Evolutionary conservation across 2,329 filamentous ascomycete species (phyloP).

Genomic region (Fusarium fracticaudum): DNA sequence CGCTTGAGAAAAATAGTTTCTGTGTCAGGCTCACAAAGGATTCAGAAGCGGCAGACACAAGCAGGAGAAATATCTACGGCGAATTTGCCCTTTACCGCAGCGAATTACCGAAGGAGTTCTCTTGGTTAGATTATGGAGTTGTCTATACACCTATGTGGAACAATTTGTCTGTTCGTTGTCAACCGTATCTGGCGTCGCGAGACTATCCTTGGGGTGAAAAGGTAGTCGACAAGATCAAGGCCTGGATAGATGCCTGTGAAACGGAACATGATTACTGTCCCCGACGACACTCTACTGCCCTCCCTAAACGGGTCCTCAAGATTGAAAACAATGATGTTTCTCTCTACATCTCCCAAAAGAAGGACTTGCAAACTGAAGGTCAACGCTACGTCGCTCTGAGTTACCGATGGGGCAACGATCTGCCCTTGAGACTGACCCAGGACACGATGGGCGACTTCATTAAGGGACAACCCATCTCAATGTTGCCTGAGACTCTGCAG

Average conservation of each 20-base stretch:
- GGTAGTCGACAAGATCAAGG: neutral
- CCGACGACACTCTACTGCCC: rapidly evolving
- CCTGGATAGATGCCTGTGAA: neutral
- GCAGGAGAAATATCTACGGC: neutral
- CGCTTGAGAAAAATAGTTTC: neutral
- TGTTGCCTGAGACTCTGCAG: neutral
- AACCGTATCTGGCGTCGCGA: neutral
- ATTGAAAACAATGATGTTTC: rapidly evolving
- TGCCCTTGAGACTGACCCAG: neutral
- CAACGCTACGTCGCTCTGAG: neutral
- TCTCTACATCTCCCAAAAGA: rapidly evolving
- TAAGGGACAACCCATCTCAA: rapidly evolving
- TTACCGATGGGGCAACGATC: neutral
- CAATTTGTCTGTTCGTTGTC: rapidly evolving
- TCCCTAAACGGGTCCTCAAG: neutral
- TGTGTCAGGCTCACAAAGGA: neutral
- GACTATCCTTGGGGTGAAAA: neutral
- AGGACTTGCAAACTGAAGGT: rapidly evolving
- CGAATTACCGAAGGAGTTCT: neutral
- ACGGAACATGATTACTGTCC: neutral
- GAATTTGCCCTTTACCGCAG: neutral
- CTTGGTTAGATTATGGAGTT: neutral
- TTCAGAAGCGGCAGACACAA: rapidly evolving
- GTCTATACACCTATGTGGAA: neutral
- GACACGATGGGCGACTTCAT: neutral